Conservation (phyloP, 352 stramenopile genomes). For the Thraustotheca clavata region DNA sequence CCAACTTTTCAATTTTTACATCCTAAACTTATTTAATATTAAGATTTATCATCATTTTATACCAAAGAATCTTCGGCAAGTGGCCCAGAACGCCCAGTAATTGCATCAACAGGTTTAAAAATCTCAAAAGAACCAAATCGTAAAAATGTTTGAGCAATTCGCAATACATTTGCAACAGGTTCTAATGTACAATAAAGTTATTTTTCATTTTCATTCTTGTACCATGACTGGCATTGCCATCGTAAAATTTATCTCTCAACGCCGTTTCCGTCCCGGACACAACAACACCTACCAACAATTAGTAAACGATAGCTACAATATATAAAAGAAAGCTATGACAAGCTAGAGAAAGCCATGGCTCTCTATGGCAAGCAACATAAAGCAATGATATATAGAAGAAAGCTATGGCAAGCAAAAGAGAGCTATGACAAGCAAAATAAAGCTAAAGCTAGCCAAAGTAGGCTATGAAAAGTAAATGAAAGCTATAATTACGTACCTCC, state of each 20-base stretch:
- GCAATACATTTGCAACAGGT: constrained; percentile 71
- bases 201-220: background rate
- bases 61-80: constrained; percentile 41
- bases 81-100: constrained; percentile 53
- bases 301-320: background rate
- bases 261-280: constrained; percentile 63
- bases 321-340: background rate
- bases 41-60: background rate
- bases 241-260: constrained; percentile 83
- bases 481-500: constrained; percentile 35
- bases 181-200: constrained; percentile 29
- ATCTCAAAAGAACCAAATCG: constrained; percentile 96
- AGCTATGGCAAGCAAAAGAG: too few species aligned
- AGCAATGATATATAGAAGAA: too few species aligned
- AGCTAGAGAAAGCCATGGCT: too few species aligned
- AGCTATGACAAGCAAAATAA: too few species aligned
- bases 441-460: too few species aligned
- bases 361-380: too few species aligned
- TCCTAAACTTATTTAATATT: background rate
- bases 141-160: constrained; percentile 90
- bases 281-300: constrained; percentile 31
- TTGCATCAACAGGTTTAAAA: constrained; percentile 75
- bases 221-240: constrained; percentile 58
- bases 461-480: too few species aligned
- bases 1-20: background rate